phyloP scores from a whole-genome alignment of 1,284 basidiomycete species.

The Trametes polyzona region DNA sequence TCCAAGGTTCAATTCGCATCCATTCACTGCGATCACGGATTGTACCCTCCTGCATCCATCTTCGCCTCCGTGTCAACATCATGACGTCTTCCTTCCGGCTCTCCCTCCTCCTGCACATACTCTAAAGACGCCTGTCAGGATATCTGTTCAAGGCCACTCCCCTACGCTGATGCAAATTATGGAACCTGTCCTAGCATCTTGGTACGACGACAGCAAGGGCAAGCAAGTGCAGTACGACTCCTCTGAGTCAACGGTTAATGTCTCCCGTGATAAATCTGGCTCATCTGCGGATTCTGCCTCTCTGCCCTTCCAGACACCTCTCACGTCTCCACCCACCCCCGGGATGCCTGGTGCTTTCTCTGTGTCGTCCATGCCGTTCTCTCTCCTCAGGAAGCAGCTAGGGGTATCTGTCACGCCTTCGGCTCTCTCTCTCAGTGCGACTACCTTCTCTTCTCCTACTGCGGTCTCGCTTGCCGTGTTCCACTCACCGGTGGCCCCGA shows the following conservation, averaged over 20 bases:
- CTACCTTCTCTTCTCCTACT: constrained; percentile 11
- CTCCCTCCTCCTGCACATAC: constrained; percentile 6
- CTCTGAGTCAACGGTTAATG: constrained; percentile 5
- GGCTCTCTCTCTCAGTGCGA: constrained; percentile 6
- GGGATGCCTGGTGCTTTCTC: constrained; percentile 1
- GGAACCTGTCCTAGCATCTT: constrained; percentile 29
- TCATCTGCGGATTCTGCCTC: constrained; percentile 19
- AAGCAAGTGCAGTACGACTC: constrained; percentile 4
- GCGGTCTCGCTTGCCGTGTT: constrained; percentile 23
- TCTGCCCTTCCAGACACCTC: constrained; percentile 26
- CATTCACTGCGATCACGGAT: constrained; percentile 24
- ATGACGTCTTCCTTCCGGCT: constrained; percentile 1
- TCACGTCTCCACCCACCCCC: constrained; percentile 21
- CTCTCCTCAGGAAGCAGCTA: constrained; percentile 13
- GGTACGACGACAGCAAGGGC: constrained; percentile 16
- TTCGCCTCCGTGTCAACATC: constrained; percentile 25
- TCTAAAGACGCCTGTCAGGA: neutral
- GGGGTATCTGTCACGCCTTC: constrained; percentile 17
- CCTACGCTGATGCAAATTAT: constrained; percentile 33
- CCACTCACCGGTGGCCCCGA: constrained; percentile 12
- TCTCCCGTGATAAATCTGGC: constrained; percentile 8
- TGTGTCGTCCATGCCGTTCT: constrained; percentile 5
- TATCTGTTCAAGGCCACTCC: constrained; percentile 2
- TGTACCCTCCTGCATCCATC: constrained; percentile 27
- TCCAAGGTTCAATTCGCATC: neutral